Percentiles rank a stretch among this genome's conserved stretches.
Evolutionary conservation across 139 green algal genomes (phyloP).

Genomic region (Chlorella sp.): DNA sequence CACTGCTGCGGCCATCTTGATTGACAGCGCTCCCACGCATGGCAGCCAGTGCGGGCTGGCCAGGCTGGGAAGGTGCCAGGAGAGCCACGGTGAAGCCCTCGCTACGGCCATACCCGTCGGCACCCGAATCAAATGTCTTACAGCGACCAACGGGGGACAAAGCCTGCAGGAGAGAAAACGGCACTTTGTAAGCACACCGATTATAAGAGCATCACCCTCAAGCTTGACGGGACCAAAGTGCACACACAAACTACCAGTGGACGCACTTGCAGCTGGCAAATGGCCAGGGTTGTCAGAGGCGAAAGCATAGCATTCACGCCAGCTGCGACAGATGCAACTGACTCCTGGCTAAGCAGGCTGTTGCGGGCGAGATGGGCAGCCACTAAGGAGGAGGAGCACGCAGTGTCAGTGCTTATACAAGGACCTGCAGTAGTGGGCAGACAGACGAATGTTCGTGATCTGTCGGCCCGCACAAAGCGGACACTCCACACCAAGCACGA

Average conservation of each 20-base stretch:
- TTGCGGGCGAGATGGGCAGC: conserved; percentile 45
- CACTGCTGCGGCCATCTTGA: conserved; percentile 86
- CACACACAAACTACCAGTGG: no score
- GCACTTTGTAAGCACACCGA: background rate
- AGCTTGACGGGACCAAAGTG: no score
- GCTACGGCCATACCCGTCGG: conserved; percentile 70
- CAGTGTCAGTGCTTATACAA: conserved; percentile 64
- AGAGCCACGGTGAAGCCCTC: conserved; percentile 47
- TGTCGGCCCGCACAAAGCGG: no score
- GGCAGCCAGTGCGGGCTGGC: background rate
- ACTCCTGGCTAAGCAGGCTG: conserved; percentile 30
- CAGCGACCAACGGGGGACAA: conserved; percentile 62
- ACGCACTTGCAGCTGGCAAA: conserved; percentile 37
- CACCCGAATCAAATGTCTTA: conserved; percentile 62
- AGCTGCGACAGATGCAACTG: conserved; percentile 18
- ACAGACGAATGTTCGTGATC: conserved; percentile 37
- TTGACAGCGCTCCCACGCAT: conserved; percentile 79
- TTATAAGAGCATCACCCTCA: no score
- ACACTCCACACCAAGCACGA: no score
- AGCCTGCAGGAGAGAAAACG: background rate
- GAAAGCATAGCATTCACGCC: conserved; percentile 56
- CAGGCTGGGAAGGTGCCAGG: conserved; percentile 29
- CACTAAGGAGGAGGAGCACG: conserved; percentile 70
- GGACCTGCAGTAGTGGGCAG: conserved; percentile 47
- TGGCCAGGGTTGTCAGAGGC: conserved; percentile 21